phyloP scores from a whole-genome alignment of 768 basidiomycete genomes.

The Myochromella boudieri region DNA sequence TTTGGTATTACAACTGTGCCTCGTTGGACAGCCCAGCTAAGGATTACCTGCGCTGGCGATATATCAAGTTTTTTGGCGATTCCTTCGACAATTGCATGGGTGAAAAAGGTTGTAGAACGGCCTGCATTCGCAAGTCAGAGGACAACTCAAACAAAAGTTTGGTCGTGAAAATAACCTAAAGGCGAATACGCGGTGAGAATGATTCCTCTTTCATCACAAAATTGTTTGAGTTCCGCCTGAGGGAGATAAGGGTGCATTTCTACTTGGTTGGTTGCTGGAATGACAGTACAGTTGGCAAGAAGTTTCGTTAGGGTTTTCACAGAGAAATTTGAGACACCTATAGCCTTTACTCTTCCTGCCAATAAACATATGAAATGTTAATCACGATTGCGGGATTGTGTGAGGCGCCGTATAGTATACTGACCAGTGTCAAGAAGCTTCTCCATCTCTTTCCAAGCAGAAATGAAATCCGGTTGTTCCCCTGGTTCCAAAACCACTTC shows the following conservation, averaged over 20 bases:
- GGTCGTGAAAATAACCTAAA: slow-evolving; percentile 25
- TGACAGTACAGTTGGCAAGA: slow-evolving; percentile 41
- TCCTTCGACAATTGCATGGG: slow-evolving; percentile 27
- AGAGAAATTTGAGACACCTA: slow-evolving; percentile 62
- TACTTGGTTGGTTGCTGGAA: slow-evolving; percentile 58
- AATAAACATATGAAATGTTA: no score
- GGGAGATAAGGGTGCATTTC: slow-evolving; percentile 59
- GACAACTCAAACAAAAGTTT: no score
- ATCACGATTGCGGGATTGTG: slow-evolving; percentile 8
- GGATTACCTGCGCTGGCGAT: slow-evolving; percentile 51
- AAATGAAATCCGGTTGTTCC: slow-evolving; percentile 27
- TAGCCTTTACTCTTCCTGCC: slow-evolving; percentile 41
- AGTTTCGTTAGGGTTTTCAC: slow-evolving; percentile 41
- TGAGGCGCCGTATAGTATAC: background rate
- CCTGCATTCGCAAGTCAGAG: slow-evolving; percentile 10
- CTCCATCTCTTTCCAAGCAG: slow-evolving; percentile 31
- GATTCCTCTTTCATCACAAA: slow-evolving; percentile 49
- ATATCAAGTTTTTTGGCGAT: slow-evolving; percentile 33
- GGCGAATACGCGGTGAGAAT: slow-evolving; percentile 51
- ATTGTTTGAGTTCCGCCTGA: slow-evolving; percentile 46
- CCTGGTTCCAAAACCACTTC: slow-evolving; percentile 7
- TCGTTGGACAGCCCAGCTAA: slow-evolving; percentile 66
- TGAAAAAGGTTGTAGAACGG: slow-evolving; percentile 27
- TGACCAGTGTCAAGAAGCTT: slow-evolving; percentile 27
- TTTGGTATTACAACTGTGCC: slow-evolving; percentile 65